phyloP scores from a whole-genome alignment of 2,329 filamentous ascomycete species.

The Fusarium camptoceras region DNA sequence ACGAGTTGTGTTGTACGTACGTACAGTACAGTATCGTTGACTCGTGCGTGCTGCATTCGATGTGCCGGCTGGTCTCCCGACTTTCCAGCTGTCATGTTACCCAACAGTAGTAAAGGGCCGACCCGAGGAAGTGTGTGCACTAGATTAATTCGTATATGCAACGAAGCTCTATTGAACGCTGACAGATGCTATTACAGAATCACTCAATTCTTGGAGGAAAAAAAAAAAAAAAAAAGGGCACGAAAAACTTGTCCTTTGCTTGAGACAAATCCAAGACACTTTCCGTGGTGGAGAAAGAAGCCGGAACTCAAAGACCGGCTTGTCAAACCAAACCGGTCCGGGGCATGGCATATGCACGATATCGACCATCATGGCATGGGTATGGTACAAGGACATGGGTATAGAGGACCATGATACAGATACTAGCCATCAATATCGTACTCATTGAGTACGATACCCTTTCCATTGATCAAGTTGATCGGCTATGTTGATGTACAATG shows the following conservation, averaged over 20 bases:
- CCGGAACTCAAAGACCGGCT: slow-evolving; percentile 33
- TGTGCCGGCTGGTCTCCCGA: slow-evolving; percentile 14
- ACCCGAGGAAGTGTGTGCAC: slow-evolving; percentile 21
- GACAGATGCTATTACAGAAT: neutral
- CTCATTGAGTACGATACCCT: neutral
- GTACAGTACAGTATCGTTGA: neutral
- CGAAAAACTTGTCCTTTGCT: slow-evolving; percentile 3
- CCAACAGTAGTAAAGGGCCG: slow-evolving; percentile 16
- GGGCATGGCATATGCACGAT: slow-evolving; percentile 28
- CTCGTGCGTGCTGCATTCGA: neutral
- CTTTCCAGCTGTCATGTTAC: slow-evolving; percentile 8
- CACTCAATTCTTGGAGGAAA: slow-evolving; percentile 6
- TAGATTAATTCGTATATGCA: neutral
- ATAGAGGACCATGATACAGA: neutral
- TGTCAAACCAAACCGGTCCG: slow-evolving; percentile 24
- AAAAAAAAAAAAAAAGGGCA: no score
- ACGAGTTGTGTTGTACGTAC: neutral
- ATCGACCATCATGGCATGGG: slow-evolving; percentile 20
- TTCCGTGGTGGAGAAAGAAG: slow-evolving; percentile 12
- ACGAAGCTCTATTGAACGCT: neutral
- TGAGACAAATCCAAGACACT: neutral
- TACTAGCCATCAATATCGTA: neutral
- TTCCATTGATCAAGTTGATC: neutral
- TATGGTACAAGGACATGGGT: slow-evolving; percentile 17
- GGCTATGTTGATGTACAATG: neutral